phyloP scores from a whole-genome alignment of 2,329 filamentous ascomycete genomes.

The Gaeumannomyces tritici region DNA sequence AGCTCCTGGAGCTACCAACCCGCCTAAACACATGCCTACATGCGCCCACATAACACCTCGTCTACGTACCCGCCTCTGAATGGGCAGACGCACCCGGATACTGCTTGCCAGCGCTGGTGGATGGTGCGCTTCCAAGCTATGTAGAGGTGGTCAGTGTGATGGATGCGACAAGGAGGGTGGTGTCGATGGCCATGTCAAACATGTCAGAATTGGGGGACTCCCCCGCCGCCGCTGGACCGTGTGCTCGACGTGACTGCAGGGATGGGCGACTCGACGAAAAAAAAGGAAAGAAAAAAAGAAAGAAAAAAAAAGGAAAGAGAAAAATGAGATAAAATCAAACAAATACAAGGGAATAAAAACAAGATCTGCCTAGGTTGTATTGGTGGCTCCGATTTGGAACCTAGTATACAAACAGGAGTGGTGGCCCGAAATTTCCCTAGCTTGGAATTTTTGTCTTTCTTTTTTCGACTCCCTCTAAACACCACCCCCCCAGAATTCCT shows the following conservation, averaged over 20 bases:
- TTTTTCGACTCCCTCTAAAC: conserved; percentile 1
- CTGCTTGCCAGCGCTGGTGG: not conserved
- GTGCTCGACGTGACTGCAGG: not conserved
- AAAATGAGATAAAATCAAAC: not conserved
- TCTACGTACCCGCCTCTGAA: not conserved
- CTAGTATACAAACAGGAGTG: not conserved
- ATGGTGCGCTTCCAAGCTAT: not conserved
- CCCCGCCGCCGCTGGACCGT: not conserved
- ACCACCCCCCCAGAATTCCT: not conserved
- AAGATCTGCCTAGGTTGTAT: not conserved
- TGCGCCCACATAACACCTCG: not conserved
- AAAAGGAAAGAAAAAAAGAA: not conserved
- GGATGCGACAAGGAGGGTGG: not conserved
- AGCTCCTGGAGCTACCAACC: not conserved
- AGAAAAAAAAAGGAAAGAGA: not conserved
- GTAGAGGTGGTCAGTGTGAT: not conserved
- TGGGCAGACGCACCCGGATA: not conserved
- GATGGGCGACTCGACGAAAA: not conserved
- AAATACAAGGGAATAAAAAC: not conserved
- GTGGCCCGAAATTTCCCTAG: not conserved
- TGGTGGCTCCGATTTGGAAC: not conserved
- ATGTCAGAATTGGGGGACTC: not conserved
- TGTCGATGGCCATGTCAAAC: not conserved
- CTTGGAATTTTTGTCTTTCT: conserved; percentile 1
- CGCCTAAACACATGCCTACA: not conserved